A percentile compares a stretch with the other conserved stretches of the same genome.
These are phyloP conservation scores for Chaetomiaceae sp. DNA, from an alignment of 2,329 filamentous ascomycete species.

Conservation along the genomic window DNA sequence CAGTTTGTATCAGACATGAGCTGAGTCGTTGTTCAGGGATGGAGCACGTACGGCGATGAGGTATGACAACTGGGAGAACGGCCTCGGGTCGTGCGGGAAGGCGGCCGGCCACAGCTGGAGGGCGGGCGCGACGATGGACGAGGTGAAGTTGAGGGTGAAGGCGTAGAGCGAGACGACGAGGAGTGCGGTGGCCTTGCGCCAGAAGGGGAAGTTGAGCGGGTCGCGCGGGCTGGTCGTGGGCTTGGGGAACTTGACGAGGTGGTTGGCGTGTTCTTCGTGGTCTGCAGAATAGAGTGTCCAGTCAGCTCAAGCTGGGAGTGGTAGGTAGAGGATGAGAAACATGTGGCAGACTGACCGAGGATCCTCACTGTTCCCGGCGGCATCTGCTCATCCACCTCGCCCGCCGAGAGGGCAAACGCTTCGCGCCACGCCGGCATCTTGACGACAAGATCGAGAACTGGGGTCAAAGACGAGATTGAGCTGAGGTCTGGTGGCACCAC, in stretches of 20 bases:
- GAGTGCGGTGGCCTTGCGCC: not conserved
- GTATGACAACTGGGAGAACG: constrained; percentile 2
- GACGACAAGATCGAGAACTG: not conserved
- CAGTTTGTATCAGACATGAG: too few relatives aligned
- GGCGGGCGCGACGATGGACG: constrained; percentile 1
- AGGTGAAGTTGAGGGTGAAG: not conserved
- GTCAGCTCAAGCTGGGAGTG: too few relatives aligned
- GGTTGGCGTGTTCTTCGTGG: not conserved
- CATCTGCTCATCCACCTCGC: not conserved
- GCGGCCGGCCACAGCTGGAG: constrained; percentile 1
- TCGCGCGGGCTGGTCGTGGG: constrained; percentile 1
- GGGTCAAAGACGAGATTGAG: too few relatives aligned
- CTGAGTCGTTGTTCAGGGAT: not conserved
- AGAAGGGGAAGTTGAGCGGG: constrained; percentile 4
- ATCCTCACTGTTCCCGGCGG: constrained; percentile 7
- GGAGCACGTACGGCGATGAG: not conserved
- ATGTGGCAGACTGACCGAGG: constrained; percentile 1
- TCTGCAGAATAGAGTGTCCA: not conserved
- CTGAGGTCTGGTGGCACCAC: too few relatives aligned
- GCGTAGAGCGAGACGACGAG: constrained; percentile 1
- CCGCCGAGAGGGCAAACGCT: constrained; percentile 7
- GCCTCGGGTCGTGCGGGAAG: not conserved
- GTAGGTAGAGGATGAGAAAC: too few relatives aligned
- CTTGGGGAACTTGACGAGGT: constrained; percentile 3
- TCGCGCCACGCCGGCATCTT: constrained; percentile 1